A percentile compares a stretch with the other conserved stretches of the same genome.
phyloP scores from a whole-genome alignment of 2,329 filamentous ascomycete species.

The Epichloe gansuensis region DNA sequence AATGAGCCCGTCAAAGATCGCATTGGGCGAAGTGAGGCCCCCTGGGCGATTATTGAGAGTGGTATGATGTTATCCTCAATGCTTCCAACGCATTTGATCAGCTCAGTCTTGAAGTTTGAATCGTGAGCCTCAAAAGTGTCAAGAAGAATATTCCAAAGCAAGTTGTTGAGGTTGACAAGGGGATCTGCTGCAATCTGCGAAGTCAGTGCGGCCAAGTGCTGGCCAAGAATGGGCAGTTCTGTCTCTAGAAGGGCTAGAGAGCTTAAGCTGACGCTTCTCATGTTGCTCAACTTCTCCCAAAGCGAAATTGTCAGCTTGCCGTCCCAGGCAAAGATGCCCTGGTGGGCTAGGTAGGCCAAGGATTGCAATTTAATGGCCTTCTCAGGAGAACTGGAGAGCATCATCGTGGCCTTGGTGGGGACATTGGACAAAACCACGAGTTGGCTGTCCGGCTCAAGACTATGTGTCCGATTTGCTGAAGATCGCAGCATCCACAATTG shows the following conservation, averaged over 20 bases:
- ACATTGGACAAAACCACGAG: slow-evolving; percentile 36
- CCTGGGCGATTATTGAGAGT: slow-evolving; percentile 3
- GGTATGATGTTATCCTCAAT: slow-evolving; percentile 12
- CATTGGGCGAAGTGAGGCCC: slow-evolving; percentile 1
- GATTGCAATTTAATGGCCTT: slow-evolving; percentile 32
- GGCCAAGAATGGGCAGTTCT: slow-evolving; percentile 50
- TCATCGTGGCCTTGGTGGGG: slow-evolving; percentile 22
- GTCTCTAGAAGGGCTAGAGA: slow-evolving; percentile 51
- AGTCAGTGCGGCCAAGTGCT: slow-evolving; percentile 39
- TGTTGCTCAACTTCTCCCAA: slow-evolving; percentile 39
- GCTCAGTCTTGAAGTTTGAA: slow-evolving; percentile 17
- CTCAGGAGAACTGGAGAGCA: slow-evolving; percentile 20
- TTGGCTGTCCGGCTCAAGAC: slow-evolving; percentile 19
- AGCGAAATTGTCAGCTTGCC: slow-evolving; percentile 32
- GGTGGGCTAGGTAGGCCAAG: slow-evolving; percentile 33
- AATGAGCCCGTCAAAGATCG: slow-evolving; percentile 13
- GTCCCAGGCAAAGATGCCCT: slow-evolving; percentile 26
- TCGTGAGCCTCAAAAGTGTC: slow-evolving; percentile 30
- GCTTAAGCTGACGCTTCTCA: slow-evolving; percentile 42
- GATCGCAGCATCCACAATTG: slow-evolving; percentile 36
- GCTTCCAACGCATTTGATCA: slow-evolving; percentile 16
- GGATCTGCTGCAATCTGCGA: slow-evolving; percentile 38
- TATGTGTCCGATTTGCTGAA: not conserved
- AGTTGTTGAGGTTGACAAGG: slow-evolving; percentile 32
- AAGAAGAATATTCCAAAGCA: slow-evolving; percentile 34